Evolutionary conservation across 495 filamentous ascomycete species (phyloP), one percentile per base, ranked within the genome.

Genomic region (Aspergillus sparsus): DNA sequence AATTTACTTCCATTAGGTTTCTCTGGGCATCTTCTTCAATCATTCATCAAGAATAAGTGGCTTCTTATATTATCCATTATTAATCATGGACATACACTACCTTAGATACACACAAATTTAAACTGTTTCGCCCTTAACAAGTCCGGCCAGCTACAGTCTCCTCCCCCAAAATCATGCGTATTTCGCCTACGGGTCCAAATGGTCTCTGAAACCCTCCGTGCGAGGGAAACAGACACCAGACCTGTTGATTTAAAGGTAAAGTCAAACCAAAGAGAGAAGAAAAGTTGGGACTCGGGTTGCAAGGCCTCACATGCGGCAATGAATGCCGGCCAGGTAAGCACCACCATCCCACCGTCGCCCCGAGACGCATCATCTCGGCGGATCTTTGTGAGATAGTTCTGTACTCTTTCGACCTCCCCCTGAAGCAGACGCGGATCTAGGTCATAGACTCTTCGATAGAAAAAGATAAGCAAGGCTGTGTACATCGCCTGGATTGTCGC

Each of bases 281-380:
- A 46, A 3, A 46, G 15, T 8, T 46, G 42, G 13, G 42, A 13
- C 12, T 46, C 42, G 5, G 42, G 42, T 8, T 15, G 42, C 5
- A 67, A 63, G 9, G 71, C 71, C 41, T 74, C 71, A 18, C 69
- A 71, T 32, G 69, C 71, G 7, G 71, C 71, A 52, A 74, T 70
- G n/a, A 74, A 74, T 10, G 64, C 58, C 1, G 71, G 71, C 71
- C 71, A 74, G n/a, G 64, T 16, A 16, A 16, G 42, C 42, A 46
- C 42, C 3, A 46, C 42, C 67, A 6, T 67, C 66, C 1, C 69
- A 67, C 3, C 69, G 68, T 4, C 71, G 67, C 0, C 61, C 42
- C 0, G 42, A 8, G 42, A 46, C 41, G 12, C 46, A 59, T 33
- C 58, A 60, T 27, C 67, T 36, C 13, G 62, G 37, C 37, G 66